Evolutionary conservation across 176 grass and related monocot species (phyloP), one percentile per base, ranked within the genome.

Genomic region (Carex cristatella): DNA sequence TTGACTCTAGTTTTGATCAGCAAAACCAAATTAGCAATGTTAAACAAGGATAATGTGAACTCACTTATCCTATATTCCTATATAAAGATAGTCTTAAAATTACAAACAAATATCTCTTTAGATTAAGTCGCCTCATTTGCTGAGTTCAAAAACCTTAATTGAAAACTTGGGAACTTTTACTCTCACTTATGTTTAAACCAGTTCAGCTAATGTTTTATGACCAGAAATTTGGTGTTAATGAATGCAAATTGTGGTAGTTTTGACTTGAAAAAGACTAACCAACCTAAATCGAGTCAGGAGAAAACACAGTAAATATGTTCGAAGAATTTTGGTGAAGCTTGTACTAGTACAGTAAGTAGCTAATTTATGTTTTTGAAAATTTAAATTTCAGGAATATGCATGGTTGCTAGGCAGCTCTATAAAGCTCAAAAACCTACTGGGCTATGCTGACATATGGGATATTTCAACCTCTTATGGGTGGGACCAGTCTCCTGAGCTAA

Each of bases 391-490:
- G 94, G 89, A 81, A 72, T 88, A 65, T 83, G 86, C 87, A 12
- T 86, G 84, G 89, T 81, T 91, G 80, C 19, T 93, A 10, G 89
- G 92, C 84, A 90, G 86, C 38, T 90, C 84, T 53, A 65, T 97
- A 32, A 97, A 84, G 59, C 68, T 86, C 12, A 97, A 84, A 83
- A 97, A 97, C 33, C 54, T 88, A 14, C 88, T 91, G 84, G 91
- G 94, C 67, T 90, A 91, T 57, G 94, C 87, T 38, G 91, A 97
- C 61, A 93, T 97, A 48, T 97, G 87, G 89, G 79, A 93, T 76
- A 90, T 85, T 87, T 97, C 91, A 13, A 88, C 84, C 35, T 82
- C 84, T 74, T 97, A 93, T 83, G 89, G 85, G 3, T 91, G 86
- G 88, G 81, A 90, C 62, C 91, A 89, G 56, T 53, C 59, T 85